phyloP scores from a whole-genome alignment of 345 rosid genomes.

The Euclidium syriacum region DNA sequence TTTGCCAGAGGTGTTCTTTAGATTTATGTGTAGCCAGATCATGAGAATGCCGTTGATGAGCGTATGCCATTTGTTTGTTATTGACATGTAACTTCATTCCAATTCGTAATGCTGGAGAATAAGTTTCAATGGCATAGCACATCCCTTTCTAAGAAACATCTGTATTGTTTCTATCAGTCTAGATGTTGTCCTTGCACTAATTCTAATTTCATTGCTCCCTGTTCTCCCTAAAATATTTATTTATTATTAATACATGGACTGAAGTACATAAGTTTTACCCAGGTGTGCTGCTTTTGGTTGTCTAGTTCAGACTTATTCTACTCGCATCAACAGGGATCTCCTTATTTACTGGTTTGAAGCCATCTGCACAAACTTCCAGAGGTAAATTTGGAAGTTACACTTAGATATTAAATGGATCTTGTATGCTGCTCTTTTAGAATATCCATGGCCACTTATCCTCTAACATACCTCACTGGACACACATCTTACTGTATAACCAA shows the following conservation, averaged over 20 bases:
- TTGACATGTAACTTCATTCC: not conserved
- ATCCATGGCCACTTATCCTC: not conserved
- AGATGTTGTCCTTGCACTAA: slow-evolving; percentile 2
- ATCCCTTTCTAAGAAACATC: not conserved
- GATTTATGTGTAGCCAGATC: slow-evolving; percentile 4
- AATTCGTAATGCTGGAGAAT: not conserved
- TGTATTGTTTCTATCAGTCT: slow-evolving; percentile 15
- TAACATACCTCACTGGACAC: not conserved
- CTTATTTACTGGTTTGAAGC: slow-evolving; percentile 76
- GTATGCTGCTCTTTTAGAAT: slow-evolving; percentile 14
- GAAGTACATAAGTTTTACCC: slow-evolving; percentile 24
- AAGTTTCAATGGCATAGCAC: not conserved
- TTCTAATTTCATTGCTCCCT: not conserved
- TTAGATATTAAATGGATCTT: slow-evolving; percentile 9
- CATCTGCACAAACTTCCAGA: slow-evolving; percentile 65
- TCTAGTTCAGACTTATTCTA: slow-evolving; percentile 49
- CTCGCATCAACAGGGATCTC: slow-evolving; percentile 57
- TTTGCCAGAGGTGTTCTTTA: not conserved
- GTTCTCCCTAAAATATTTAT: not conserved
- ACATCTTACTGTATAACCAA: slow-evolving; percentile 7
- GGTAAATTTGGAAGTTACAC: slow-evolving; percentile 41
- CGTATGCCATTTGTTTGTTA: slow-evolving; percentile 9
- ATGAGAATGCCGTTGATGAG: slow-evolving; percentile 12
- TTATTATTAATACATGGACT: not conserved
- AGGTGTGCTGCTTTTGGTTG: slow-evolving; percentile 82